Conservation (phyloP, 208 protist species). For the Tritrichomonas musculus region DNA sequence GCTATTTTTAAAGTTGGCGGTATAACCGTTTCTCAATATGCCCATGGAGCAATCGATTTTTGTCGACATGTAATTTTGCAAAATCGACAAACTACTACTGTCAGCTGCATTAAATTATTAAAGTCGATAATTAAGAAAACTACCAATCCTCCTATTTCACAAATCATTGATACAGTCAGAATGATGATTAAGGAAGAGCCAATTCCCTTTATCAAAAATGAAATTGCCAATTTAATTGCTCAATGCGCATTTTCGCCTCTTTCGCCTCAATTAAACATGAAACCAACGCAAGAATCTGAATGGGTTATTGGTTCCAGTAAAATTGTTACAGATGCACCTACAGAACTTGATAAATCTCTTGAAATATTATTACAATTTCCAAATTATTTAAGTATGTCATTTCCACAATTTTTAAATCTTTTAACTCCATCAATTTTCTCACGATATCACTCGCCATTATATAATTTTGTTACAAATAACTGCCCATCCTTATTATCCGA, state of each 20-base stretch:
- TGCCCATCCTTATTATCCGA: background rate
- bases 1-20: background rate
- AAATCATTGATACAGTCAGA: background rate
- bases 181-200: background rate
- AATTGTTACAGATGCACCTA: too few relatives aligned
- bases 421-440: background rate
- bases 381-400: background rate
- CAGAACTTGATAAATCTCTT: background rate
- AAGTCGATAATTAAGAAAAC: background rate
- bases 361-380: background rate
- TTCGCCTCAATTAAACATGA: background rate
- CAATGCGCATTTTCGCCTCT: background rate
- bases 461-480: background rate
- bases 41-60: background rate
- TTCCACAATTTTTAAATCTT: background rate
- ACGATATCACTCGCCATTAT: background rate
- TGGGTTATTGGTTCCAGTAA: background rate
- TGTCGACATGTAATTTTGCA: background rate
- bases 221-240: constrained; percentile 3
- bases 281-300: background rate
- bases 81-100: background rate
- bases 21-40: background rate
- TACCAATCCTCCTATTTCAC: too few relatives aligned
- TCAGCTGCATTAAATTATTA: background rate
- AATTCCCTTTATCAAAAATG: constrained; percentile 18